Evolutionary conservation across 176 grass and related monocot genomes (phyloP), one percentile per base, ranked within the genome.

Genomic region (Oryza punctata): DNA sequence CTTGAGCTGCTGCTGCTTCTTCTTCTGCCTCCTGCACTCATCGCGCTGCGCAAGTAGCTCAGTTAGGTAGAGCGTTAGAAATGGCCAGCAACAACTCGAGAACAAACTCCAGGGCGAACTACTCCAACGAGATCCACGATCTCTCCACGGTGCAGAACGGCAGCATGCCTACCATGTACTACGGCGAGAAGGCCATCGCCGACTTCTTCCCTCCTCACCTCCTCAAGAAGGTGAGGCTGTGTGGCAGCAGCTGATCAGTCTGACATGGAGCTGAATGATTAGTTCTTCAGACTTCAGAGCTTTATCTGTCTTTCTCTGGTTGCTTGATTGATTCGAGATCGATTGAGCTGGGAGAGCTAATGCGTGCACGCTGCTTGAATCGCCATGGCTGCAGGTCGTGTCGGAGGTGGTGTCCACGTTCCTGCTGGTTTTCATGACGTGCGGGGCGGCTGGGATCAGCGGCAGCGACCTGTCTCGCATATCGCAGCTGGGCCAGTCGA

Each of bases 401-500:
- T 87, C 96, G 25, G 96, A 99, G 89, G 85, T 84, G 38, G 89
- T 99, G 30, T 5, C 89, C 1, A 99, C 96, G 19, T 99, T 99
- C 78, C n/a, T 99, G 85, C 82, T 99, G 66, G 96, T 99, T 73
- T 99, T 99, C 65, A 84, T 96, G 80, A 99, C 96, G 13, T 90
- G 87, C 43, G 96, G 96, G 1, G 72, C 96, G 30, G 75, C 96
- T 5, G 93, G 72, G 65, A 78, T 99, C 82, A 89, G 71, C 69
- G 87, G 46, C 40, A 73, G 54, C 74, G 69, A 92, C 70, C 8
- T 32, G 14, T 30, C 14, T 0, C 72, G 83, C 76, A 89, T 99
- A 71, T 99, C 96, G 26, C 96, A 99, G 81, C 89, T 99, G 30
- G 96, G 96, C 6, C 90, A 92, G 74, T 99, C 96, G 46, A 81